These are phyloP conservation scores for Backusella tuberculispora DNA, from an alignment of 192 early-diverging fungal genomes.

Conservation along the genomic window DNA sequence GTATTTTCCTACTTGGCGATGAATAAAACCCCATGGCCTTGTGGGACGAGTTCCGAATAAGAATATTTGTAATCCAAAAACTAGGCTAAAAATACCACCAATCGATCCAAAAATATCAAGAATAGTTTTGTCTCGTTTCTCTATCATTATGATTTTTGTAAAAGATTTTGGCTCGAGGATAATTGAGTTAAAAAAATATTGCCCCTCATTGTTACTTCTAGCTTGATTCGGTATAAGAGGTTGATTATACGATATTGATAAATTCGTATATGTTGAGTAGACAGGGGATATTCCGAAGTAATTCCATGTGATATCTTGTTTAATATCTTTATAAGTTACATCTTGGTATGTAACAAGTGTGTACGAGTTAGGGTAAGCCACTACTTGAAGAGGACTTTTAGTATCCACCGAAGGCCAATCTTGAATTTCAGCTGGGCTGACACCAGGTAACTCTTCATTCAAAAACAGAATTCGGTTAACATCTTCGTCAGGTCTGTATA, in stretches of 20 bases:
- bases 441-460: neutral
- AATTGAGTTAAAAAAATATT: neutral
- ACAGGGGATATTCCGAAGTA: neutral
- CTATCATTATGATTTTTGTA: neutral
- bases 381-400: neutral
- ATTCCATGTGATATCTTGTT: neutral
- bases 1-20: neutral
- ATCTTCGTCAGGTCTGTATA: neutral
- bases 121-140: constrained; percentile 12
- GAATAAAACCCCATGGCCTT: constrained; percentile 12
- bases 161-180: neutral
- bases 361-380: neutral
- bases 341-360: neutral
- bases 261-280: neutral
- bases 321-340: neutral
- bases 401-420: neutral
- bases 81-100: constrained; percentile 22
- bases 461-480: constrained; percentile 5
- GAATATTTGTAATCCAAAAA: constrained; percentile 19
- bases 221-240: neutral
- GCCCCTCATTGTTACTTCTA: no score
- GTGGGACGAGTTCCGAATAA: constrained; percentile 11
- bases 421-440: neutral
- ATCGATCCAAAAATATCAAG: constrained; percentile 13
- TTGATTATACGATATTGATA: neutral